Evolutionary conservation across 106 monocot genomes (phyloP).

Genomic region (Apostasia shenzhenica): DNA sequence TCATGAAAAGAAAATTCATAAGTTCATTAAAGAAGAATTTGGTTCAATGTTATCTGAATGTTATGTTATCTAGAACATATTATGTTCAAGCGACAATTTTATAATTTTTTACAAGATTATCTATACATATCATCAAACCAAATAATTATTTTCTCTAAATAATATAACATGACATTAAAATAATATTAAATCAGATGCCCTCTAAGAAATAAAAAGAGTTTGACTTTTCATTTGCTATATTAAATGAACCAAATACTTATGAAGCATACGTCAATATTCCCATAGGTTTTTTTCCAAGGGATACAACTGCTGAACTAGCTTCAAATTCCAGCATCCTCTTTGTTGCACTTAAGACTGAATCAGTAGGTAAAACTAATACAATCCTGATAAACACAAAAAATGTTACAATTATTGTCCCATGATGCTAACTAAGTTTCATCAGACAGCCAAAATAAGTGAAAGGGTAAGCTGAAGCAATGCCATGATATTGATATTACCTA

Average conservation of each 20-base stretch:
- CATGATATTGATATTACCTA: constrained; percentile 46
- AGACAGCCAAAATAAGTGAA: not conserved
- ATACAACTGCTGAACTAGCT: constrained; percentile 59
- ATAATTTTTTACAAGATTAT: not conserved
- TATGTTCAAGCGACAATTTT: not conserved
- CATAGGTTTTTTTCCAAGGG: constrained; percentile 57
- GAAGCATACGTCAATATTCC: constrained; percentile 67
- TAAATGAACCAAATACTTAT: not conserved
- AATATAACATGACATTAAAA: too few species aligned
- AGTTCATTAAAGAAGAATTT: constrained; percentile 1
- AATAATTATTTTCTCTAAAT: too few species aligned
- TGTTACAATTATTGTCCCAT: too few species aligned
- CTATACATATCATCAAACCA: too few species aligned
- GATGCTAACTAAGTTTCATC: not conserved
- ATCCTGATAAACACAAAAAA: constrained; percentile 26
- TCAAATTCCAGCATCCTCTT: constrained; percentile 75
- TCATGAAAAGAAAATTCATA: not conserved
- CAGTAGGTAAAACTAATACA: constrained; percentile 47
- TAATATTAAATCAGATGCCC: too few species aligned
- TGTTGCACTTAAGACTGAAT: constrained; percentile 69
- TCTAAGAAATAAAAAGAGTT: not conserved
- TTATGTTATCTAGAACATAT: not conserved
- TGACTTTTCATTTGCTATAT: not conserved
- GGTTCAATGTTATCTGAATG: not conserved
- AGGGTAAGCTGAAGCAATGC: not conserved